Base-by-base conservation (phyloP, 176 grass and related monocot species). In the Avena insularis region DNA sequence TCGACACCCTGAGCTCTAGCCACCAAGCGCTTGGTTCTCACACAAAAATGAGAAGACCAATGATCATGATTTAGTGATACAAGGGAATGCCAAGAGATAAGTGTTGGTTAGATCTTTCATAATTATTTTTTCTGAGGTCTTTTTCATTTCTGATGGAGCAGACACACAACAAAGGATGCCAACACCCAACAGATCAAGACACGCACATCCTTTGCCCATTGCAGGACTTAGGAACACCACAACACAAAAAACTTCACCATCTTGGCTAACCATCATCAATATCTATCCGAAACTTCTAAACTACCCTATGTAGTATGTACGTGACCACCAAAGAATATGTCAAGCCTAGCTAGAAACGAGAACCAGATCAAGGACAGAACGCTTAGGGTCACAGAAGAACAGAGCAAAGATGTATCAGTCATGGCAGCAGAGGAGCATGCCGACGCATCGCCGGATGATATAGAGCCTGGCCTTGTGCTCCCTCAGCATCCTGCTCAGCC, bases 381-480 rank as follows among this genome's bases (percentile, higher is more conserved):
- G 75, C 77, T 7, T 20, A 55, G 4, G 67, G 79, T 40, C 21
- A 85, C 36, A 27, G n/a, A 55, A 48, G 14, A 82, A 19, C 12
- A 23, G 27, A 69, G 15, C 40, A n/a, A 6, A 23, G 35, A 25
- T 17, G 10, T 29, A 19, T 71, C 57, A 93, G 62, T 93, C 91
- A 87, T 93, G 91, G 63, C 84, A 90, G 85, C 88, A 90, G 33
- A 93, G 91, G 14, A 93, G 91, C 88, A 90, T 90, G 85, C 90
- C 88, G 47, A 93, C 63, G 63, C 91, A 93, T 55, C 88, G 76
- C 45, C 71, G 77, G 76, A 93, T 93, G 62, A 90, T 90, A 77
- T 88, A 85, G 77, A 88, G 57, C 85, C 88, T 87, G 10, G 87
- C 91, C 85, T 88, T 93, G 45, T 93, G 88, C 38, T 93, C 71